Conservation (phyloP, 305 asterid genomes). For the Coffea humblotiana region DNA sequence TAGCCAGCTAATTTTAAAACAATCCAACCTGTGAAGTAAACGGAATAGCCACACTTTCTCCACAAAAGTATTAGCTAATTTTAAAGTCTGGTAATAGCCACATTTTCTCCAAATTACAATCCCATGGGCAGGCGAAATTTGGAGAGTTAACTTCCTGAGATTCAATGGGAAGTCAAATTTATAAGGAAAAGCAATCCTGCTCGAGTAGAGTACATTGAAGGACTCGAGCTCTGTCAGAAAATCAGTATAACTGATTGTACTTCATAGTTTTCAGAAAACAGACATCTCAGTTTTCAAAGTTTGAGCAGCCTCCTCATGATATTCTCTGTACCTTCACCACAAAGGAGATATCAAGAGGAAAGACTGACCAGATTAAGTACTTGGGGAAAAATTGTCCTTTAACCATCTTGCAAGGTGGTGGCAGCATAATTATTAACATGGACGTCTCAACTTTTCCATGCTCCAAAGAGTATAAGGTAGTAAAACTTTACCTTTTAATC, state of each 20-base stretch:
- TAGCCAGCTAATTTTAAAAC: too few relatives aligned
- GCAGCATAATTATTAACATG: conserved; percentile 1
- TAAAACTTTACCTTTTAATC: background rate
- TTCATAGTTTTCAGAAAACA: background rate
- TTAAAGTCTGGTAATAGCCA: too few relatives aligned
- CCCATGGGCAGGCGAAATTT: conserved; percentile 17
- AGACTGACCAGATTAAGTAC: conserved; percentile 7
- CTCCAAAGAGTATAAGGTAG: conserved; percentile 18
- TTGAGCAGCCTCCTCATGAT: conserved; percentile 16
- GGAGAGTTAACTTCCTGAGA: too few relatives aligned
- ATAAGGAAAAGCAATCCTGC: background rate
- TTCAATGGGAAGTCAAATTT: too few relatives aligned
- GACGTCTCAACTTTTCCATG: conserved; percentile 21
- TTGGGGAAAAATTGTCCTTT: background rate
- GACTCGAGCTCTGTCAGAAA: conserved; percentile 4
- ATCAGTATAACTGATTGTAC: background rate
- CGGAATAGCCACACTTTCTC: background rate
- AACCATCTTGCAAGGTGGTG: background rate
- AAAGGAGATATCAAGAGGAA: background rate
- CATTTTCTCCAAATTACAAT: background rate
- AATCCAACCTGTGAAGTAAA: too few relatives aligned
- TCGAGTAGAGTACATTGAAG: conserved; percentile 4
- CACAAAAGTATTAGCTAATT: background rate
- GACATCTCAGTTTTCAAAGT: conserved; percentile 16
- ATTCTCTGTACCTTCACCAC: conserved; percentile 4